Percentiles rank a stretch among this genome's conserved stretches.
Evolutionary conservation across 2,329 filamentous ascomycete genomes (phyloP).

Genomic region (Fusarium sp.): DNA sequence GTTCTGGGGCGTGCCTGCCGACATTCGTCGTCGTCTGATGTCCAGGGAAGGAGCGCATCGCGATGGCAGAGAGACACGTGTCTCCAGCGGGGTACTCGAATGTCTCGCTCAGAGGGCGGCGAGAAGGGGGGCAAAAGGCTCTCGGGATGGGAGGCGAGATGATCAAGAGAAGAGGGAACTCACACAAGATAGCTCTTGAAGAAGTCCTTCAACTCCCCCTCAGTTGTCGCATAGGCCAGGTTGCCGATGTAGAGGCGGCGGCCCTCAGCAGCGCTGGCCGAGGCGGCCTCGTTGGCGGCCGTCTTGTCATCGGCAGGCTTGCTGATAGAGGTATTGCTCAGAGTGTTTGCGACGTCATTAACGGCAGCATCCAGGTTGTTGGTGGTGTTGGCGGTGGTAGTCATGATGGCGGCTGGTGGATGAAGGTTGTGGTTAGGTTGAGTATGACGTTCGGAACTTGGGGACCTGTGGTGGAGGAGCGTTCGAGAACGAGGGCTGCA

Average conservation of each 20-base stretch:
- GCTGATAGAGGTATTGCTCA: slow-evolving; percentile 78
- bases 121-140: not conserved
- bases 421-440: slow-evolving; percentile 56
- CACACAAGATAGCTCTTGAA: slow-evolving; percentile 99
- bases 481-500: slow-evolving; percentile 59
- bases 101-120: not conserved
- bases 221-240: slow-evolving; percentile 99
- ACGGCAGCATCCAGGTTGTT: slow-evolving; percentile 70
- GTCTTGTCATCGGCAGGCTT: slow-evolving; percentile 66
- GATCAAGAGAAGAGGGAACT: slow-evolving; percentile 58
- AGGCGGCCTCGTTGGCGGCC: slow-evolving; percentile 87
- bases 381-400: slow-evolving; percentile 63
- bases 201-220: slow-evolving; percentile 99
- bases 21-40: slow-evolving; percentile 13
- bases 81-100: slow-evolving; percentile 30
- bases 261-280: slow-evolving; percentile 97
- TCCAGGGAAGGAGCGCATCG: slow-evolving; percentile 22
- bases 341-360: slow-evolving; percentile 81
- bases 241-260: slow-evolving; percentile 99
- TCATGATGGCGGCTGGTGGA: slow-evolving; percentile 77
- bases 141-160: not conserved
- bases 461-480: slow-evolving; percentile 52
- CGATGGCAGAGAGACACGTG: slow-evolving; percentile 40
- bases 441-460: slow-evolving; percentile 60
- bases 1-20: slow-evolving; percentile 21